Conservation (phyloP, 805 yeast species). For the Saturnispora mendoncae region DNA sequence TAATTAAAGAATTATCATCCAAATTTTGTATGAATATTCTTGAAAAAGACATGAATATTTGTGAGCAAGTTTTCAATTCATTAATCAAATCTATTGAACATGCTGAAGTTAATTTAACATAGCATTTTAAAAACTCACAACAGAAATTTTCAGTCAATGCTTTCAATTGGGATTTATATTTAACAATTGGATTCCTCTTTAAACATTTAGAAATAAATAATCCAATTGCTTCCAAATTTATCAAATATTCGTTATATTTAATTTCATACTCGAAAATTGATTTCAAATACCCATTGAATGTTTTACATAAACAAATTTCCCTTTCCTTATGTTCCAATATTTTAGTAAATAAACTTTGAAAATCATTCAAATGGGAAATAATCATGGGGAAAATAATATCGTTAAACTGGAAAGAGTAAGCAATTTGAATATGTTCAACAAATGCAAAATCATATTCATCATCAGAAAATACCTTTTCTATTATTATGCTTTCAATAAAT, state of each 20-base stretch:
- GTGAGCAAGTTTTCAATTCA: constrained; percentile 18
- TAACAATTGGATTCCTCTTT: not conserved
- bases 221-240: constrained; percentile 3
- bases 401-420: constrained; percentile 12
- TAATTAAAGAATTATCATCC: constrained; percentile 9
- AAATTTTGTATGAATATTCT: constrained; percentile 9
- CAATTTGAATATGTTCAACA: constrained; percentile 10
- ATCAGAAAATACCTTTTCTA: constrained; percentile 12
- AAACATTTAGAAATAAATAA: not conserved
- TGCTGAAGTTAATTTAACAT: not conserved
- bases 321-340: not conserved
- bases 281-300: constrained; percentile 7
- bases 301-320: constrained; percentile 1
- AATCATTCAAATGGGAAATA: constrained; percentile 22
- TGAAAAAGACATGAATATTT: constrained; percentile 20
- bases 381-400: constrained; percentile 24
- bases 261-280: not conserved
- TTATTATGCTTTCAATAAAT: constrained; percentile 10
- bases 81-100: no score
- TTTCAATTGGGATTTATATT: not conserved
- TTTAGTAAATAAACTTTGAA: constrained; percentile 15
- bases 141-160: constrained; percentile 7
- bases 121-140: constrained; percentile 9
- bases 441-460: not conserved
- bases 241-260: not conserved